Percentiles rank a stretch among this genome's conserved stretches.
Conservation (phyloP, 2,329 filamentous ascomycete species). For the Talaromyces rugulosus region DNA sequence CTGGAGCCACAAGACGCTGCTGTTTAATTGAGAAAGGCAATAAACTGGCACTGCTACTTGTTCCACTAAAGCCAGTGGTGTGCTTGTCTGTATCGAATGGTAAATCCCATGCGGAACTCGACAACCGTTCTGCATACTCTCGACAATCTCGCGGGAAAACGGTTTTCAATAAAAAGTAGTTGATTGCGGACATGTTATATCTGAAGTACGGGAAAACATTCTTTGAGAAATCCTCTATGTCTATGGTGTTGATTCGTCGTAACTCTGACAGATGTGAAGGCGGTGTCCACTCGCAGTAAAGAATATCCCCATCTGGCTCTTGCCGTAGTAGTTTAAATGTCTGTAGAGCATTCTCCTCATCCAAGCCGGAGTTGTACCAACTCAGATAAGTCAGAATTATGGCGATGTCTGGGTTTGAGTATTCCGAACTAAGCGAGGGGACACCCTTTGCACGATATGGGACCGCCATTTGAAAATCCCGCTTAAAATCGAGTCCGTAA, state of each 20-base stretch:
- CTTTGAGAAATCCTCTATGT: neutral
- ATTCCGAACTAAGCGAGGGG: conserved; percentile 55
- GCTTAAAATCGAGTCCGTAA: conserved; percentile 52
- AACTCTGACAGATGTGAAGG: neutral
- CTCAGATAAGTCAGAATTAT: conserved; percentile 54
- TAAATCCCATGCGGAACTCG: conserved; percentile 42
- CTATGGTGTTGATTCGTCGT: neutral
- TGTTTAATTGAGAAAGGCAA: conserved; percentile 57
- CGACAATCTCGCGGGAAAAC: conserved; percentile 58
- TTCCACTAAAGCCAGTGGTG: conserved; percentile 66
- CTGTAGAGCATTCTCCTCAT: neutral
- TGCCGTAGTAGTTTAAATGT: neutral
- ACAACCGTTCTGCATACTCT: conserved; percentile 57
- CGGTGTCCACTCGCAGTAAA: neutral
- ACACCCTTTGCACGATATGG: conserved; percentile 59
- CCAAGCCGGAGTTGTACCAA: conserved; percentile 40
- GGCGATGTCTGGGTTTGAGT: conserved; percentile 58
- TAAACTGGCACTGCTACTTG: conserved; percentile 58
- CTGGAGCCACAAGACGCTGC: conserved; percentile 50
- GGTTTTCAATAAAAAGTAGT: conserved; percentile 59
- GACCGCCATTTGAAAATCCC: conserved; percentile 54
- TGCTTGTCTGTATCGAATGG: conserved; percentile 19
- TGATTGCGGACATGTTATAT: conserved; percentile 51
- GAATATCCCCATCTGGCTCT: neutral
- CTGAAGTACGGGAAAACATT: conserved; percentile 53